Percentiles rank a stretch among this genome's conserved stretches.
Conservation (phyloP, 1,284 basidiomycete species). For the Leccinum fallax region DNA sequence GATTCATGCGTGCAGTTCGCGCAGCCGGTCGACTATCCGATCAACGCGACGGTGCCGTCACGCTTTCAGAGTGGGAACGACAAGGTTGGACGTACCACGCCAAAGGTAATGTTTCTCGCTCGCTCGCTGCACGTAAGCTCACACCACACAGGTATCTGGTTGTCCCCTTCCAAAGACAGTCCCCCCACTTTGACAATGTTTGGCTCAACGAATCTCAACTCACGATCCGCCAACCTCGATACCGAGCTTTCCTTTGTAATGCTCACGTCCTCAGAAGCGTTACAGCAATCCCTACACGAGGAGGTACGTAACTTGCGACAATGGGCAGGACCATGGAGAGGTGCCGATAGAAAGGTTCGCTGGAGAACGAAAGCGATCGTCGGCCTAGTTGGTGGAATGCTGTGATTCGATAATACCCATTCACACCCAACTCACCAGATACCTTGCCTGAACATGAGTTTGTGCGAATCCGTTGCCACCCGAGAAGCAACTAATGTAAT, state of each 20-base stretch:
- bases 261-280: conserved; percentile 57
- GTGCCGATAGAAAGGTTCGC: conserved; percentile 68
- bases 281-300: conserved; percentile 44
- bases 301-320: conserved; percentile 51
- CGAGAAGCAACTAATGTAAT: background rate
- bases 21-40: conserved; percentile 53
- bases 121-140: conserved; percentile 5
- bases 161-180: conserved; percentile 58
- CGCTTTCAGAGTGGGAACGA: conserved; percentile 86
- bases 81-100: conserved; percentile 99
- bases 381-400: conserved; percentile 66
- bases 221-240: conserved; percentile 88
- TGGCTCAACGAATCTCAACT: conserved; percentile 95
- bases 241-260: conserved; percentile 92
- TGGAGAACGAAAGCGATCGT: conserved; percentile 70
- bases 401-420: conserved; percentile 30
- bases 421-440: conserved; percentile 16
- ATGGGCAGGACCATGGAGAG: conserved; percentile 57
- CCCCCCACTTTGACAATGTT: conserved; percentile 82
- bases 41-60: conserved; percentile 49
- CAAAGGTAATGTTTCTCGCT: conserved; percentile 65
- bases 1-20: conserved; percentile 76
- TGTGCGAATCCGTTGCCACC: background rate
- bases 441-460: background rate
- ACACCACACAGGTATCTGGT: conserved; percentile 73